Base-by-base conservation (phyloP, 192 early-diverging fungal genomes). In the Geranomyces michiganensis region DNA sequence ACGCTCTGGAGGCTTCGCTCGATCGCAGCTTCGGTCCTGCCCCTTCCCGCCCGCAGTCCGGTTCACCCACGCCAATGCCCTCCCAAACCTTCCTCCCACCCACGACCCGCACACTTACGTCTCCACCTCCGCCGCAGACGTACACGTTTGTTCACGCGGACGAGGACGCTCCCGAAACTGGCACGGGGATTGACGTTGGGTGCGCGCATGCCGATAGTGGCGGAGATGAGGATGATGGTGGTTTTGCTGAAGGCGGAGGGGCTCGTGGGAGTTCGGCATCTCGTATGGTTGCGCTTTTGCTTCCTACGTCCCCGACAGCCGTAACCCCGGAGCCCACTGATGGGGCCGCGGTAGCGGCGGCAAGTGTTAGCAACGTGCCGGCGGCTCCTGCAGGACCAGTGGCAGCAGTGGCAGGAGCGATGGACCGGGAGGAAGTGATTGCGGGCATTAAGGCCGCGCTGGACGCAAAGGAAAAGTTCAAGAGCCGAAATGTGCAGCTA, bases 371-470 rank as follows among this genome's bases (percentile, higher is more conserved):
- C 36, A 41, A 41, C 10, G 36, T 41, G 36, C 29, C 58, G 17
- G 58, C 31, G 21, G 31, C 58, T 4, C 15, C 27, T 29, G 58
- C 58, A 7, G 29, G 21, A 19, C 24, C 58, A 1, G 58, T 32
- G 22, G 29, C 58, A 9, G 12, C 58, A 30, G 58, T 29, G 31
- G 29, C 41, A n/a, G 62, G 45, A 5, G 68, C 31, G 3, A 66
- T 81, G 9, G 84, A 86, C 44, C 69, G 84, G 10, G 81, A 83
- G 30, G 84, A 71, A 9, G 1, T 78, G n/a, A 79, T 86, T 45
- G 43, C 62, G 26, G 46, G 49, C 17, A 80, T 86, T 43, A 74
- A 71, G 45, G 48, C 44, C 19, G 66, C 69, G 45, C 62, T 87
- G 47, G 86, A 85, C 24, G 36, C 62, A n/a, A 74, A 78, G 60